A percentile compares a stretch with the other conserved stretches of the same genome.
phyloP scores from a whole-genome alignment of 2,329 filamentous ascomycete genomes.

The Verticillium tricorpus region DNA sequence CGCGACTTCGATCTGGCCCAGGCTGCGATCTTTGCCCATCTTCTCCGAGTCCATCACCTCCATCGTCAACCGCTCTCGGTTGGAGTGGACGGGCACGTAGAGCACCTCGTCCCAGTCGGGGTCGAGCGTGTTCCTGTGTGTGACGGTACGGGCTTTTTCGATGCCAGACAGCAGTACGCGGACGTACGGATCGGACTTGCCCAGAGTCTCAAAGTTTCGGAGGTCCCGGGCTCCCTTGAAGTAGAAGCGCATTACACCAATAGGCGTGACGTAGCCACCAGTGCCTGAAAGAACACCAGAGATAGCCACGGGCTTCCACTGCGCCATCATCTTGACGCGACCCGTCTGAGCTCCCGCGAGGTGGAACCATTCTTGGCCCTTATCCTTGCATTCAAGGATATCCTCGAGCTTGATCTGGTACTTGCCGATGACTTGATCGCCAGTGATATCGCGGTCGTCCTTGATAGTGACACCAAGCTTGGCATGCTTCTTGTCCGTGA shows the following conservation, averaged over 20 bases:
- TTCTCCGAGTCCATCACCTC: constrained; percentile 98
- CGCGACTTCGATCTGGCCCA: constrained; percentile 75
- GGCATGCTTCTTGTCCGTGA: constrained; percentile 87
- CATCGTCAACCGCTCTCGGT: constrained; percentile 76
- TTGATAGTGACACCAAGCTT: constrained; percentile 91
- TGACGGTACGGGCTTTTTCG: constrained; percentile 87
- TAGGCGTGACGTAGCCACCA: constrained; percentile 86
- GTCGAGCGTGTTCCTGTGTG: constrained; percentile 91
- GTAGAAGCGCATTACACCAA: constrained; percentile 93
- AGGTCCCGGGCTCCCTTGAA: constrained; percentile 79
- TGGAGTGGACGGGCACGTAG: constrained; percentile 84
- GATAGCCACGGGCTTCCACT: constrained; percentile 93
- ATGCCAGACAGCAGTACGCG: constrained; percentile 86
- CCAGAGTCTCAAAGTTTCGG: constrained; percentile 89
- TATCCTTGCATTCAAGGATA: constrained; percentile 83
- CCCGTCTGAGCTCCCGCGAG: constrained; percentile 76
- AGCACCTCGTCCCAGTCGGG: constrained; percentile 95
- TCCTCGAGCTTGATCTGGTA: constrained; percentile 96
- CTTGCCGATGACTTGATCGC: constrained; percentile 80
- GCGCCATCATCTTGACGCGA: constrained; percentile 81
- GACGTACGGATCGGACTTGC: constrained; percentile 94
- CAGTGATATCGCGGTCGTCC: constrained; percentile 81
- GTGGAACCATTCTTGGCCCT: constrained; percentile 96
- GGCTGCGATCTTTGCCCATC: constrained; percentile 81
- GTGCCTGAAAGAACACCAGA: constrained; percentile 72